Evolutionary conservation across 345 rosid species (phyloP), one percentile per base, ranked within the genome.

Genomic region (Cardamine resedifolia): DNA sequence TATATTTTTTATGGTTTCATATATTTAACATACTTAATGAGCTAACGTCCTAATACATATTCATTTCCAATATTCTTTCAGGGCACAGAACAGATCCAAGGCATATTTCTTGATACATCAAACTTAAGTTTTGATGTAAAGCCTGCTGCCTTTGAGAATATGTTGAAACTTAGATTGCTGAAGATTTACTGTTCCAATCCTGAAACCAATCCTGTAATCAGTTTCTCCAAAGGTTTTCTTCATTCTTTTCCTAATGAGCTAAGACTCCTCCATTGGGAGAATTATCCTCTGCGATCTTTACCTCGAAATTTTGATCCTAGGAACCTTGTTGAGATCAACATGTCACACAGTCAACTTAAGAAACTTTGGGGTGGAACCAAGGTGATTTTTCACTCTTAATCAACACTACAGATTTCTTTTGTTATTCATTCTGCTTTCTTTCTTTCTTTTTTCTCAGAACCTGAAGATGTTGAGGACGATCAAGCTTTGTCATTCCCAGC

Each of bases 241-340:
- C 10, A 4, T 3, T 73, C 12, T 21, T 10, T 66, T 20, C 60
- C 71, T 15, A 8, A 50, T 50, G 71, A 36, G 12, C 38, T 66
- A 20, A 50, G 71, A 1, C 49, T 51, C 5, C 71, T 66, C n/a
- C 71, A 66, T 3, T 79, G 79, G 71, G 71, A 66, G 10, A 23
- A 66, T 7, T 66, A 36, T 38, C 38, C 70, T 31, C 24, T 50
- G 48, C 2, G 5, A 50, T 23, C 4, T 4, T 24, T 66, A n/a
- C 71, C 71, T n/a, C 50, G 2, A 10, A 4, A 11, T 1, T 67
- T 76, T 30, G 5, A 26, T 53, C 38, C 38, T 0, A 19, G 16
- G 2, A 24, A 57, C 4, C 77, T 80, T 41, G 71, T 72, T 3
- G 66, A 23, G 23, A 60, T 76, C 24, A 9, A 45, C 38, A 16